phyloP scores from a whole-genome alignment of 108 stramenopile genomes.

The Mayamaea pseudoterrestris region DNA sequence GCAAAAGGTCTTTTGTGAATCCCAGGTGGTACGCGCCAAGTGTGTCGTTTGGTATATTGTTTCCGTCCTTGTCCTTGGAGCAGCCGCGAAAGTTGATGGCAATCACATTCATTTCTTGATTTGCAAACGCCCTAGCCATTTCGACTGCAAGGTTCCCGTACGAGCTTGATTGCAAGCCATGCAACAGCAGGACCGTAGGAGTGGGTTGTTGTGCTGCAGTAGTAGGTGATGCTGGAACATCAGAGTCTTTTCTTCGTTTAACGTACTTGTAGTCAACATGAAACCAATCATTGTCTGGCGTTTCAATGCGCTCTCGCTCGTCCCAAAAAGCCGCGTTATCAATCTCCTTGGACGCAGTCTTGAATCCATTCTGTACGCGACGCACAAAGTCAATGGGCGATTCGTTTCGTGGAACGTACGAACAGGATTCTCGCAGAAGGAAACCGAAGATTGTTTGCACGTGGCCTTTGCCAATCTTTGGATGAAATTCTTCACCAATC shows the following conservation, averaged over 20 bases:
- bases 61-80: constrained; percentile 28
- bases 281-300: constrained; percentile 64
- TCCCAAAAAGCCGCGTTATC: constrained; percentile 29
- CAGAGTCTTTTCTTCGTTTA: constrained; percentile 2
- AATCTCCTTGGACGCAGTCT: not conserved
- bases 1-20: constrained; percentile 80
- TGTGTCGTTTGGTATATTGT: constrained; percentile 26
- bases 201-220: not conserved
- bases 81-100: constrained; percentile 87
- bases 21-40: constrained; percentile 72
- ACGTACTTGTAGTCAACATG: constrained; percentile 50
- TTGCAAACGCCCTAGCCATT: constrained; percentile 35
- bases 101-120: constrained; percentile 42
- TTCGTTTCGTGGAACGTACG: not conserved
- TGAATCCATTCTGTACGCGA: not conserved
- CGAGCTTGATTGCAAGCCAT: constrained; percentile 70
- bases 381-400: not conserved
- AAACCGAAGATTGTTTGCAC: constrained; percentile 45
- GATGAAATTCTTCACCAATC: constrained; percentile 28
- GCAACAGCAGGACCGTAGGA: constrained; percentile 49
- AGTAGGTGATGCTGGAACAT: no score
- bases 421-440: constrained; percentile 17
- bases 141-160: constrained; percentile 37
- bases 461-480: constrained; percentile 34
- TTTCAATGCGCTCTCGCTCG: constrained; percentile 40